These are phyloP conservation scores for Drechslerella dactyloides DNA, from an alignment of 2,329 filamentous ascomycete genomes.

Conservation along the genomic window DNA sequence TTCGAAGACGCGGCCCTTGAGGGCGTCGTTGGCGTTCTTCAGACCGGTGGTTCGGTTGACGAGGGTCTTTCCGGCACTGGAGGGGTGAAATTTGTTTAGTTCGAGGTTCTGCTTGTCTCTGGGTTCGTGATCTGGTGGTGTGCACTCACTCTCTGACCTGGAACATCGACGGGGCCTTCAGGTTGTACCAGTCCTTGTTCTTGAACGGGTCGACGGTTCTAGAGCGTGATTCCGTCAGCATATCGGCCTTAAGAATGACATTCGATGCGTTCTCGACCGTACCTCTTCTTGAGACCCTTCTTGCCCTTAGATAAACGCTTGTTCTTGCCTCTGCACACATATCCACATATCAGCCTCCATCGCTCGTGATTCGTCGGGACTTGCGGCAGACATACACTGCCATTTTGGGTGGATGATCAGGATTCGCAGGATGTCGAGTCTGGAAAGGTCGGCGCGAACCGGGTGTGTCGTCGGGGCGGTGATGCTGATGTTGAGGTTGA, in stretches of 20 bases:
- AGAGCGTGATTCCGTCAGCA: conserved; percentile 71
- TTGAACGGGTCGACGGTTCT: conserved; percentile 98
- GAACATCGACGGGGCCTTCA: conserved; percentile 72
- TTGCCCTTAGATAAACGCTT: conserved; percentile 99
- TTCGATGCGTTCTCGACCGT: conserved; percentile 14
- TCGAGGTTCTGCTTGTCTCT: not conserved
- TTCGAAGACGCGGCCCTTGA: conserved; percentile 99
- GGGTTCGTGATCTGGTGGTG: conserved; percentile 18
- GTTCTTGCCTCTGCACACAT: conserved; percentile 64
- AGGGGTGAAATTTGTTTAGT: conserved; percentile 54
- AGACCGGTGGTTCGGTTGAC: conserved; percentile 99
- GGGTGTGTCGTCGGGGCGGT: conserved; percentile 40
- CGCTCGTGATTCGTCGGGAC: conserved; percentile 2
- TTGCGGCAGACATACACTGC: conserved; percentile 45
- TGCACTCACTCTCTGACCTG: conserved; percentile 38
- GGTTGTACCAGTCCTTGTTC: conserved; percentile 98
- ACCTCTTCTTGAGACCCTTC: conserved; percentile 66
- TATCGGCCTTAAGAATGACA: not conserved
- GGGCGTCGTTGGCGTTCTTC: conserved; percentile 99
- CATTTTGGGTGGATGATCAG: conserved; percentile 45
- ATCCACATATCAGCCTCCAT: conserved; percentile 41
- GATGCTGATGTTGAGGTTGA: conserved; percentile 47
- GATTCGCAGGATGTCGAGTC: conserved; percentile 39
- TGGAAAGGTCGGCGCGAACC: conserved; percentile 31
- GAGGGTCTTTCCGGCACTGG: conserved; percentile 97